These are phyloP conservation scores for Suillus discolor DNA, from an alignment of 768 basidiomycete genomes.

Conservation along the genomic window DNA sequence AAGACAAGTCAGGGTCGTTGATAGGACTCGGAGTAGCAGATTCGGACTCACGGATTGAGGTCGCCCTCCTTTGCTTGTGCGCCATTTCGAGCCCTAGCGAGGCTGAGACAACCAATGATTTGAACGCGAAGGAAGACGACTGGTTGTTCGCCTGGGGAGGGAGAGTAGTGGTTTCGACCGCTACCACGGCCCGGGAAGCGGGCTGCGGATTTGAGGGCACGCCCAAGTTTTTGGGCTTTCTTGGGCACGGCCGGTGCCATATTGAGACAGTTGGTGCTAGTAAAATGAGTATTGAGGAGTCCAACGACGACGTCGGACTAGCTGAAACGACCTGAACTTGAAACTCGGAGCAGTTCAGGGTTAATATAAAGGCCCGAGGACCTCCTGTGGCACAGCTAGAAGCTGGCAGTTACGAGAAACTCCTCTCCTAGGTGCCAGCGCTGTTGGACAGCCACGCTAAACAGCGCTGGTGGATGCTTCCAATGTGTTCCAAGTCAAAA, in stretches of 20 bases:
- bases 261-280: not conserved
- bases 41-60: constrained; percentile 71
- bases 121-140: constrained; percentile 69
- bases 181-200: constrained; percentile 50
- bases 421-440: not conserved
- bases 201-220: constrained; percentile 63
- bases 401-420: not conserved
- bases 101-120: constrained; percentile 61
- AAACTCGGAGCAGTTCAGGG: not conserved
- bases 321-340: not conserved
- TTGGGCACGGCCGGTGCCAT: constrained; percentile 41
- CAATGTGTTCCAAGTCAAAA: not conserved
- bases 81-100: constrained; percentile 33
- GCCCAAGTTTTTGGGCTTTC: constrained; percentile 53
- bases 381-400: not conserved
- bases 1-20: constrained; percentile 8
- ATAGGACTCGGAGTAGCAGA: not conserved
- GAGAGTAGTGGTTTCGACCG: constrained; percentile 40
- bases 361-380: not conserved
- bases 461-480: not conserved
- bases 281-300: not conserved
- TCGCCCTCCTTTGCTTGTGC: constrained; percentile 68
- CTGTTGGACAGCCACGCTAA: not conserved
- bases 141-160: constrained; percentile 64
- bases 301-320: not conserved